phyloP scores from a whole-genome alignment of 208 protist species.

The Acanthamoeba royreba region DNA sequence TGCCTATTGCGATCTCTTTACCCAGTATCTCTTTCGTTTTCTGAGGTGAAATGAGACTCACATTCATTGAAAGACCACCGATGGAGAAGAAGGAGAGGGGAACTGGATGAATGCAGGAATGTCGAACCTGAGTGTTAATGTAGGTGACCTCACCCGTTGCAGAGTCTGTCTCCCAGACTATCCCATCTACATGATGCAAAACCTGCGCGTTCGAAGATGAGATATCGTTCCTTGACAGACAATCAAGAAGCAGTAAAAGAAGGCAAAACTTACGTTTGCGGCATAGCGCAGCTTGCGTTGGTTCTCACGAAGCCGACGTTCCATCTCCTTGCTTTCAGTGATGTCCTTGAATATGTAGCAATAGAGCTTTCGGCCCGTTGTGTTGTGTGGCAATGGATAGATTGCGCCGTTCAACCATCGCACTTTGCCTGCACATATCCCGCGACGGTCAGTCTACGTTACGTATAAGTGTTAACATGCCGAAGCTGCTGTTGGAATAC shows the following conservation, averaged over 20 bases:
- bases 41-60: background rate
- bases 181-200: background rate
- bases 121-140: constrained; percentile 9
- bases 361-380: background rate
- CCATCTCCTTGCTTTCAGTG: background rate
- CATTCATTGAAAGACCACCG: background rate
- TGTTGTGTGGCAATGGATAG: background rate
- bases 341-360: background rate
- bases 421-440: background rate
- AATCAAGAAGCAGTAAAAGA: background rate
- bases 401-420: background rate
- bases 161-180: background rate
- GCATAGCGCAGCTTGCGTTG: background rate
- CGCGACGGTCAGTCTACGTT: background rate
- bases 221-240: too few species aligned
- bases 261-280: background rate
- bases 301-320: background rate
- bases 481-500: too few species aligned
- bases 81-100: background rate
- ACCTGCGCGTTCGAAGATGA: background rate
- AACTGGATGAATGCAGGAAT: too few species aligned
- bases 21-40: background rate
- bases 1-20: background rate
- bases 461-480: too few species aligned
- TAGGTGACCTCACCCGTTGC: background rate